phyloP scores from a whole-genome alignment of 2,329 filamentous ascomycete species.

The Macrophomina tecta region DNA sequence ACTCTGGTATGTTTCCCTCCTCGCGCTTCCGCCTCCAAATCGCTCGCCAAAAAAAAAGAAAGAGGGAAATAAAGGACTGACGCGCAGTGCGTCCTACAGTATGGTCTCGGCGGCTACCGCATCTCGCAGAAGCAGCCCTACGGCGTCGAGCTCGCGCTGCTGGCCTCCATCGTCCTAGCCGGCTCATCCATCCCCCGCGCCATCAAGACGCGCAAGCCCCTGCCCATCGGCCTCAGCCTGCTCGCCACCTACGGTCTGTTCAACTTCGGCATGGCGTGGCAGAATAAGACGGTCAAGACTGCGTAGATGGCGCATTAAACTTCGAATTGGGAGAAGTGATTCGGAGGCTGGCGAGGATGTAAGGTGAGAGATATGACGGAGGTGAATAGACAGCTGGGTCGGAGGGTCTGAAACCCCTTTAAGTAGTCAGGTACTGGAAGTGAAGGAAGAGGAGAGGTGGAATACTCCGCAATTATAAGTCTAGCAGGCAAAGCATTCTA shows the following conservation, averaged over 20 bases:
- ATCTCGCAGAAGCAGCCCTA: conserved; percentile 77
- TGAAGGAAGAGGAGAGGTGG: too few relatives aligned
- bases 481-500: too few relatives aligned
- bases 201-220: conserved; percentile 80
- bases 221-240: conserved; percentile 79
- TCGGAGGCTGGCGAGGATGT: too few relatives aligned
- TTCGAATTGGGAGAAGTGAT: too few relatives aligned
- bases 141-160: conserved; percentile 84
- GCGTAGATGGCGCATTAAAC: background rate
- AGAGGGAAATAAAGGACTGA: background rate
- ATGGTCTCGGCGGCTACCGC: conserved; percentile 81
- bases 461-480: too few relatives aligned
- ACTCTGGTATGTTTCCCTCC: conserved; percentile 55
- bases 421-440: too few relatives aligned
- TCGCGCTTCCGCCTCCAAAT: conserved; percentile 36
- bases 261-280: conserved; percentile 76
- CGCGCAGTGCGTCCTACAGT: conserved; percentile 42
- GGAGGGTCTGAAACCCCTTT: too few relatives aligned
- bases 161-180: conserved; percentile 84
- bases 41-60: background rate
- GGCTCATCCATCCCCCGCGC: conserved; percentile 87
- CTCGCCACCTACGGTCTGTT: conserved; percentile 79
- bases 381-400: too few relatives aligned
- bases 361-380: too few relatives aligned
- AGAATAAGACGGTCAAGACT: conserved; percentile 32